Evolutionary conservation across 1,284 basidiomycete genomes (phyloP).

Genomic region (Lentinus polychrous): DNA sequence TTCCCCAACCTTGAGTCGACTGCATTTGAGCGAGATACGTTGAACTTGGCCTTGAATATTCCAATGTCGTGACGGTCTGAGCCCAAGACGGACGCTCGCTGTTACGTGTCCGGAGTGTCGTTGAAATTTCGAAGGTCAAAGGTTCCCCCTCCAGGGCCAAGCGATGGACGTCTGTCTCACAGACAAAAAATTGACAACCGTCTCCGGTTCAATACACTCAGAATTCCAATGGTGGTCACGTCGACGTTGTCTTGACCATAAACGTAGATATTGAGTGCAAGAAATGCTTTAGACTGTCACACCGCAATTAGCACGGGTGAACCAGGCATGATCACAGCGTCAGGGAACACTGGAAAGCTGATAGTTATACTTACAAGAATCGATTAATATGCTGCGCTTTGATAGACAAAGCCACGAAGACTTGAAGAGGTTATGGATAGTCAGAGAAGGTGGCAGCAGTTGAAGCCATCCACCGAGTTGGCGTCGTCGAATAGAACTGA

Average conservation of each 20-base stretch:
- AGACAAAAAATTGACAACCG: background rate
- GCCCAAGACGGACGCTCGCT: conserved; percentile 20
- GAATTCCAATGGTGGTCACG: background rate
- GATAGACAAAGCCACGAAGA: background rate
- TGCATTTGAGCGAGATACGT: conserved; percentile 9
- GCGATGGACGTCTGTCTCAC: conserved; percentile 2
- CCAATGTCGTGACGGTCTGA: background rate
- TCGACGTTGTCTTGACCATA: background rate
- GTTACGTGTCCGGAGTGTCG: conserved; percentile 22
- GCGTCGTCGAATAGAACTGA: background rate
- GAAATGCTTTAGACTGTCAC: background rate
- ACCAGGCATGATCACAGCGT: background rate
- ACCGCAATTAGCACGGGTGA: background rate
- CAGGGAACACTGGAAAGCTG: background rate
- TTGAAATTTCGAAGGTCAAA: conserved; percentile 23
- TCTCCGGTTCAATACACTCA: conserved; percentile 3
- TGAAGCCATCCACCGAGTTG: background rate
- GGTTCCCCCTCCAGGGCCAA: conserved; percentile 14
- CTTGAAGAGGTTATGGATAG: background rate
- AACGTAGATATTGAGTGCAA: background rate
- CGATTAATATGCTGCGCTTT: background rate
- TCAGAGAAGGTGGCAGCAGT: background rate
- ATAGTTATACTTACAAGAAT: background rate
- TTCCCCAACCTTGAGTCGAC: conserved; percentile 13
- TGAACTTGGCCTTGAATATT: background rate